Evolutionary conservation across 176 grass and related monocot genomes (phyloP), one percentile per base, ranked within the genome.

Genomic region (Secale cereale): DNA sequence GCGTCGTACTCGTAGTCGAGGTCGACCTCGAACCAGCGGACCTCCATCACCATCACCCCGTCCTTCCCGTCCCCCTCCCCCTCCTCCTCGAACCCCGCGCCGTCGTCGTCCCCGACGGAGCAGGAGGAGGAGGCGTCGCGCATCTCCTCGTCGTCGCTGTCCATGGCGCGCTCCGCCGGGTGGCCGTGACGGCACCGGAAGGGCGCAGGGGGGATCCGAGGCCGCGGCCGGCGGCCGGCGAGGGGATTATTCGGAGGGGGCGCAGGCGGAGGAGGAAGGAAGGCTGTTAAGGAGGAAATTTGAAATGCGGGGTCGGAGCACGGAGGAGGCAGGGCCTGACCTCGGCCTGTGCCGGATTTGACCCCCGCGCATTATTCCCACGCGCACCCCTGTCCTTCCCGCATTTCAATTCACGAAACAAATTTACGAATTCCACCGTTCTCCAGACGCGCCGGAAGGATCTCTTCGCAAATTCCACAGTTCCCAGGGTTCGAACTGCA

Each of bases 1-100:
- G 97, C 97, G 81, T 99, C 94, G 85, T 91, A 99, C 88, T 99
- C 97, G 84, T 99, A 99, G 56, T 99, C 94, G 7, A 92, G 65
- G 88, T 99, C 97, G 11, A 99, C 83, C 81, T 96, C 90, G 84
- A 91, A 96, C 72, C 88, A 86, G 72, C 23, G 43, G 48, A 79
- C 78, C 76, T 80, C 82, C 87, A 90, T 73, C 66, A 65, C 77
- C 91, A 88, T 71, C 83, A 65, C 2, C n/a, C 74, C 54, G 7
- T 22, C 66, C 59, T 61, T 56, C 30, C 17, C 60, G 14, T 10
- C 81, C 29, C 64, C 86, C 46, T 16, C 77, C n/a, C 31, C 81
- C 2, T 25, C 81, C 33, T 59, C 63, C 48, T 54, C 64, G 19
- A 41, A 78, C 27, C 40, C 76, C 14, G 8, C 31, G 8, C 56